Evolutionary conservation across 1,284 basidiomycete species (phyloP), one percentile per base, ranked within the genome.

Genomic region (Ceratobasidium sp.): DNA sequence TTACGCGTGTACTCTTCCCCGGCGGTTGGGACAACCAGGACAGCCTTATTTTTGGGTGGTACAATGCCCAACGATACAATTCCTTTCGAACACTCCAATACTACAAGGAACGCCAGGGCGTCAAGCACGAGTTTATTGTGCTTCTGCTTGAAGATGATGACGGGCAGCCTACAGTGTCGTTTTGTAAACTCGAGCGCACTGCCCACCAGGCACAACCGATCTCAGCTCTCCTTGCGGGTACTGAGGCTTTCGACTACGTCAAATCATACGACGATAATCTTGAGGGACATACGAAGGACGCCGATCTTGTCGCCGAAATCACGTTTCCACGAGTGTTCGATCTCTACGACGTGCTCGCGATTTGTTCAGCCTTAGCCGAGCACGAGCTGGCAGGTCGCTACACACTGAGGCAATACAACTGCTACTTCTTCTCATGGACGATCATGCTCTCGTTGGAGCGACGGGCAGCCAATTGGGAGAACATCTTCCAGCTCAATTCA

Each of bases 341-440:
- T 19, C 41, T 67, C 14, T 56, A 36, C 17, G 50, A 54, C 29
- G 33, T n/a, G 17, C 53, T 67, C 6, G 36, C 36, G 7, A 19
- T n/a, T 6, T 51, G 54, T 54, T 27, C 50, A 8, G 29, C 53
- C 9, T n/a, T 51, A 41, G 17, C 31, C 29, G 7, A 62, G 22
- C 19, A 24, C 59, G n/a, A n/a, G n/a, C n/a, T n/a, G n/a, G n/a
- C n/a, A 17, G 31, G 24, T 3, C 45, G 41, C 36, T 63, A 63
- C 27, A 63, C 60, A 3, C 60, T 63, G 33, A 36, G 24, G 8
- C 36, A 45, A 22, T 63, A 47, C 60, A 63, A 63, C 60, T 63
- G 60, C 45, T 63, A 63, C n/a, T 63, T 63, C 60, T 63, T 63
- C 36, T 44, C 36, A 0, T 63, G 60, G 60, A 45, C 60, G 19